Percentiles rank a stretch among this genome's conserved stretches.
phyloP scores from a whole-genome alignment of 306 rosid genomes.

The Medicago truncatula region MtrunA17r5.0-ANR NC_053048.1:54109001-54109500 shows the following conservation, averaged over 20 bases:
- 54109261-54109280: neutral
- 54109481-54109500: slow-evolving; percentile 6
- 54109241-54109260: neutral
- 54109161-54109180: slow-evolving; percentile 47
- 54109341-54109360: neutral
- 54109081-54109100: slow-evolving; percentile 79
- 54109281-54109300: slow-evolving; percentile 14
- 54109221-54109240: slow-evolving; percentile 77
- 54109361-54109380: neutral
- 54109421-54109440: slow-evolving; percentile 1
- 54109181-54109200: slow-evolving; percentile 53
- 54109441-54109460: neutral
- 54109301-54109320: slow-evolving; percentile 7
- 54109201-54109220: slow-evolving; percentile 55
- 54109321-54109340: neutral
- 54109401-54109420: neutral
- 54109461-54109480: neutral
- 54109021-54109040: slow-evolving; percentile 4
- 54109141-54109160: slow-evolving; percentile 78
- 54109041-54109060: slow-evolving; percentile 59
- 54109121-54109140: slow-evolving; percentile 81
- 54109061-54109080: slow-evolving; percentile 80
- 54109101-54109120: slow-evolving; percentile 63
- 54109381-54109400: neutral
- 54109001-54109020: neutral